Base-by-base conservation (phyloP, 2,329 filamentous ascomycete genomes). In the Clonostachys sp. region DNA sequence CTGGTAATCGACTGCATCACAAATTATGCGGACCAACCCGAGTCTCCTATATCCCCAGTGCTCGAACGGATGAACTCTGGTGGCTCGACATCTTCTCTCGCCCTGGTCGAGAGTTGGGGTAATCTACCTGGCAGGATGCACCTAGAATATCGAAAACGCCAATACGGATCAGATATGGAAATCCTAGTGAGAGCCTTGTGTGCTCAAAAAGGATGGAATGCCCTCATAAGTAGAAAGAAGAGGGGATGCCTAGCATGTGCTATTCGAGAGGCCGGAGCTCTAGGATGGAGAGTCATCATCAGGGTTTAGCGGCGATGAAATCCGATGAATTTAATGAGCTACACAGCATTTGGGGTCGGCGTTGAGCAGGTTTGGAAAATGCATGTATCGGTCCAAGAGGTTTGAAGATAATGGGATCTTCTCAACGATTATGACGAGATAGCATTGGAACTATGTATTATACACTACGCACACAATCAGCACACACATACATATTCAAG, bases 221-320 rank as follows among this genome's bases (percentile, higher is more conserved):
- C 87, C 18, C 61, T 91, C 16, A 74, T 91, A 52, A 87, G 84
- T 51, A 74, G 85, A 45, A 72, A 76, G 38, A 78, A 81, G 53
- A 74, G 86, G 51, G 86, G 84, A 1, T 92, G 88, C 59, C 64
- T 91, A 35, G 78, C 80, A 5, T 92, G 88, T 63, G 86, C 85
- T 39, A 80, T 92, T 41, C 76, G 88, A 16, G 87, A 92, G 68
- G 87, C 86, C 0, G 81, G 82, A 6, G 87, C 84, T 4, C 61
- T 90, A 49, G 83, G 81, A 3, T 83, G 88, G 72, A 80, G 78
- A 54, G 77, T 89, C 24, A 75, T 89, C n/a, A 76, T 84, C 30
- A 68, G 80, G 45, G 75, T 83, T 20, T 77, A 80, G 46, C 81
- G 58, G 12, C 10, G 24, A 30, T 10, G 24, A 30, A 30, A 30